These are phyloP conservation scores for Globisporangium cederbergense DNA, from an alignment of 352 stramenopile genomes.

Conservation along the genomic window DNA sequence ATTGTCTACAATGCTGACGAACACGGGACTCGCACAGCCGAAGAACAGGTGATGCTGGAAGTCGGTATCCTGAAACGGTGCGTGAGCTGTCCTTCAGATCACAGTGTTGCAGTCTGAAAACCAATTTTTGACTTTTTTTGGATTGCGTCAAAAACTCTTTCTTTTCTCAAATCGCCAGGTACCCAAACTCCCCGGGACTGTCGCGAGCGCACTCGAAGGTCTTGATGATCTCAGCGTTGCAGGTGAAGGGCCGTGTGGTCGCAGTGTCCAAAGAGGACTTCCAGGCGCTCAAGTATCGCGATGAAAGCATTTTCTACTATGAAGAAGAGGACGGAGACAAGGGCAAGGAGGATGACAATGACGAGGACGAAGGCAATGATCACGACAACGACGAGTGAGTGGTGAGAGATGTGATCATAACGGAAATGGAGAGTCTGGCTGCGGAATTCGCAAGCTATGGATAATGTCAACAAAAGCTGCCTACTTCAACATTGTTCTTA, in stretches of 20 bases:
- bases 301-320: conserved; percentile 80
- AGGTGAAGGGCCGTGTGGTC: conserved; percentile 71
- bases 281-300: conserved; percentile 51
- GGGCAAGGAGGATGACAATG: conserved; percentile 15
- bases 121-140: background rate
- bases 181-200: conserved; percentile 50
- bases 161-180: conserved; percentile 18
- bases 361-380: conserved; percentile 14
- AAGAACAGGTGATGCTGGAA: conserved; percentile 39
- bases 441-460: background rate
- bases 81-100: background rate
- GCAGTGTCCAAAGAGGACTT: conserved; percentile 68
- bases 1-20: conserved; percentile 21
- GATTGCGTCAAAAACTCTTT: background rate
- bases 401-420: background rate
- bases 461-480: background rate
- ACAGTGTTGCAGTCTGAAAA: background rate
- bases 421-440: background rate
- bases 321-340: conserved; percentile 24
- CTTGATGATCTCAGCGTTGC: conserved; percentile 46
- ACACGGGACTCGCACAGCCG: conserved; percentile 25
- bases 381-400: background rate
- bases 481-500: background rate
- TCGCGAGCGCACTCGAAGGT: conserved; percentile 35
- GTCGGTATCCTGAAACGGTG: conserved; percentile 69